A percentile compares a stretch with the other conserved stretches of the same genome.
Conservation (phyloP, 2,329 filamentous ascomycete species). For the Nannizzia gypsea region DNA sequence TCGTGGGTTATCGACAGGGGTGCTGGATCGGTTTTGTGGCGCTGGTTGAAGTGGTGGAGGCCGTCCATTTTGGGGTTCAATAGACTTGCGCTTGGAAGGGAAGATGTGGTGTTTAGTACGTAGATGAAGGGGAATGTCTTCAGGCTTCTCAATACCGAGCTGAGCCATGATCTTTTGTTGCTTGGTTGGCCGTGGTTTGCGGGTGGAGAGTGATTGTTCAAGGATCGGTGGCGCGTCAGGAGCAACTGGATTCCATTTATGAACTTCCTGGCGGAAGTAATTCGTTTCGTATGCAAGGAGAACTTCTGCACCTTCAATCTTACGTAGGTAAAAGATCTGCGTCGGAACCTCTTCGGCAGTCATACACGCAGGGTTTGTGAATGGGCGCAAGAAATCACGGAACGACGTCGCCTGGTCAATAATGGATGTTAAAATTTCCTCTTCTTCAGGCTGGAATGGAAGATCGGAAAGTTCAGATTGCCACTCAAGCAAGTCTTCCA, state of each 20-base stretch:
- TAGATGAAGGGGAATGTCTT: conserved; percentile 74
- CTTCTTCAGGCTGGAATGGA: conserved; percentile 93
- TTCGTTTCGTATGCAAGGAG: conserved; percentile 90
- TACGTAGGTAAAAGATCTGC: conserved; percentile 88
- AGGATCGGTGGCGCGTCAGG: conserved; percentile 74
- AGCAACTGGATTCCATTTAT: conserved; percentile 88
- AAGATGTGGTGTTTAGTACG: conserved; percentile 61
- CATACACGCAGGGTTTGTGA: conserved; percentile 68
- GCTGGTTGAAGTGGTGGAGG: conserved; percentile 23
- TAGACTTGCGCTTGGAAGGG: conserved; percentile 56
- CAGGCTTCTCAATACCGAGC: conserved; percentile 77
- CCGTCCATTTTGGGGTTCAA: conserved; percentile 32
- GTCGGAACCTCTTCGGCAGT: conserved; percentile 79
- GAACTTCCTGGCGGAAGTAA: conserved; percentile 87
- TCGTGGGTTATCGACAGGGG: conserved; percentile 21
- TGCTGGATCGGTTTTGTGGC: conserved; percentile 17
- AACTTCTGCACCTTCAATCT: conserved; percentile 94
- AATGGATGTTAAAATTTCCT: conserved; percentile 73
- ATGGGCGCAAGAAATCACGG: conserved; percentile 65
- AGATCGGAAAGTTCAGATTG: conserved; percentile 67
- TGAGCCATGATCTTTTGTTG: conserved; percentile 88
- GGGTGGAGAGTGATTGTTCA: conserved; percentile 77
- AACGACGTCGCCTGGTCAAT: conserved; percentile 76
- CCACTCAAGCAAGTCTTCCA: conserved; percentile 78
- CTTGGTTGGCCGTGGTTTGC: conserved; percentile 93